phyloP scores from a whole-genome alignment of 2,329 filamentous ascomycete genomes.

The Capronia americana region DNA sequence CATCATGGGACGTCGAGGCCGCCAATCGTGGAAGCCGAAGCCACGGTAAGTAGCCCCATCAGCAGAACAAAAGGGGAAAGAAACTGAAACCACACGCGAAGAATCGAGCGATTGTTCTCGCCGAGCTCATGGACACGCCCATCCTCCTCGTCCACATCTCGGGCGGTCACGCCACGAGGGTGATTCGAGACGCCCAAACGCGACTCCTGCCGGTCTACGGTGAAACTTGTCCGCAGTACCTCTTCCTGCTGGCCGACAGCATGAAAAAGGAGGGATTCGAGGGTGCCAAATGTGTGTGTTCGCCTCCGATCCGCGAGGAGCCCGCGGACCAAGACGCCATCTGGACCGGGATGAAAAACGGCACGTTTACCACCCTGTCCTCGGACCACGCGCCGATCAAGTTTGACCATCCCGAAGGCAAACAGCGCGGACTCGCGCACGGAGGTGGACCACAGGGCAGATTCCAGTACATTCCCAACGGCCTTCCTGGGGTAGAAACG shows the following conservation, averaged over 20 bases:
- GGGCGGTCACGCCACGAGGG: slow-evolving; percentile 48
- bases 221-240: slow-evolving; percentile 66
- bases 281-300: slow-evolving; percentile 62
- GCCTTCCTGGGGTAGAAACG: slow-evolving; percentile 52
- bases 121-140: slow-evolving; percentile 57
- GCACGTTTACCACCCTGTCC: slow-evolving; percentile 53
- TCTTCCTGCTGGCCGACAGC: slow-evolving; percentile 58
- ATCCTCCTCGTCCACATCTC: slow-evolving; percentile 59
- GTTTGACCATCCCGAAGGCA: no score
- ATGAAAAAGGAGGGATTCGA: slow-evolving; percentile 45
- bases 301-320: slow-evolving; percentile 57
- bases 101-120: slow-evolving; percentile 58
- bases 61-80: slow-evolving; percentile 39
- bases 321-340: slow-evolving; percentile 57
- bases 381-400: no score
- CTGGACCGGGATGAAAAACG: slow-evolving; percentile 59
- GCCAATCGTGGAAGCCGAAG: slow-evolving; percentile 17
- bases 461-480: slow-evolving; percentile 53
- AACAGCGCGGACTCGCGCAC: no score
- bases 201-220: slow-evolving; percentile 59
- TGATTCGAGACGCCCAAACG: slow-evolving; percentile 59
- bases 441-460: slow-evolving; percentile 44
- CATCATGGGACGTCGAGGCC: slow-evolving; percentile 52
- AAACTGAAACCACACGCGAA: slow-evolving; percentile 50
- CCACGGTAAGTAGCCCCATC: no score